These are phyloP conservation scores for Xanthoconium stramineum DNA, from an alignment of 768 basidiomycete species.

Conservation along the genomic window DNA sequence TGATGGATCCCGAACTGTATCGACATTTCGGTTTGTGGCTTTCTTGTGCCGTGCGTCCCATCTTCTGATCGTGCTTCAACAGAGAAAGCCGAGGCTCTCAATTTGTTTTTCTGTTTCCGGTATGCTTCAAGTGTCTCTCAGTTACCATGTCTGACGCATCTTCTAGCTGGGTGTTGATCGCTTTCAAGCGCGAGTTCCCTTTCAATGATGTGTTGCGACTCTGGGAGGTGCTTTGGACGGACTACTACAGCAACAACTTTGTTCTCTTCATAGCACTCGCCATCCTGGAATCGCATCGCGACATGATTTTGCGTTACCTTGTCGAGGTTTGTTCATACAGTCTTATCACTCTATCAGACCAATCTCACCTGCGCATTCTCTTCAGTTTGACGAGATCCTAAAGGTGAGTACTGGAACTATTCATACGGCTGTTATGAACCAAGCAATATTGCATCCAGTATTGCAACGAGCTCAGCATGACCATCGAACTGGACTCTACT, in stretches of 20 bases:
- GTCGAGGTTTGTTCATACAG: constrained; percentile 65
- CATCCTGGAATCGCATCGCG: constrained; percentile 90
- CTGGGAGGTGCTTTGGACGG: constrained; percentile 95
- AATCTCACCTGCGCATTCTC: constrained; percentile 2
- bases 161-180: constrained; percentile 81
- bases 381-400: constrained; percentile 58
- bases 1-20: constrained; percentile 97
- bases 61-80: constrained; percentile 21
- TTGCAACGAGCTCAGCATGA: constrained; percentile 93
- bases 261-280: constrained; percentile 94
- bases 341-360: not conserved
- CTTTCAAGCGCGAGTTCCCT: constrained; percentile 95
- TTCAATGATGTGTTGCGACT: constrained; percentile 86
- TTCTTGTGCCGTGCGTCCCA: not conserved
- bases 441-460: constrained; percentile 42
- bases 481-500: constrained; percentile 94
- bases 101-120: constrained; percentile 98
- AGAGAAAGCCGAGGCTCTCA: constrained; percentile 87
- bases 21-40: constrained; percentile 68
- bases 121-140: constrained; percentile 35
- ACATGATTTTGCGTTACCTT: constrained; percentile 92
- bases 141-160: not conserved
- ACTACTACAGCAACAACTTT: constrained; percentile 84
- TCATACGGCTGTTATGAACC: not conserved
- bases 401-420: constrained; percentile 19